Percentiles rank a stretch among this genome's conserved stretches.
phyloP scores from a whole-genome alignment of 495 filamentous ascomycete species.

The Xanthoparmelia taractica region DNA sequence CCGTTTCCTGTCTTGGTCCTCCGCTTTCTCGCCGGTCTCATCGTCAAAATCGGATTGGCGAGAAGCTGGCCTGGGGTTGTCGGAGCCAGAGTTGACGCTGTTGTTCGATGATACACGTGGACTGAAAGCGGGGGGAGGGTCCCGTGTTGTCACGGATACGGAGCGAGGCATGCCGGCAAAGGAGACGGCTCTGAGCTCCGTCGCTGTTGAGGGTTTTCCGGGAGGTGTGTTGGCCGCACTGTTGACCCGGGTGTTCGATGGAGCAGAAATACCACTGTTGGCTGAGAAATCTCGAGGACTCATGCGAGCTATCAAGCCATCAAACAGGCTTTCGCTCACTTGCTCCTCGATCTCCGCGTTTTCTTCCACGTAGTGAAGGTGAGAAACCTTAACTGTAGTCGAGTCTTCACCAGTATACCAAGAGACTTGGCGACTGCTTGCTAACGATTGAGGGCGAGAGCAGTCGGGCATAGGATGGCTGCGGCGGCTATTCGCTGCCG shows the following conservation, averaged over 20 bases:
- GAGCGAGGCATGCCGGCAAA: conserved; percentile 24
- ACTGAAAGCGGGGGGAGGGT: conserved; percentile 25
- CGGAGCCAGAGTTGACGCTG: conserved; percentile 26
- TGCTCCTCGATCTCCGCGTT: conserved; percentile 31
- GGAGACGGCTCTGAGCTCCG: conserved; percentile 32
- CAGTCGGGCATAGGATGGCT: conserved; percentile 38
- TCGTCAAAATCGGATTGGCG: not conserved
- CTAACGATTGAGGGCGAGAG: conserved; percentile 32
- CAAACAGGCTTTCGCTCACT: conserved; percentile 32
- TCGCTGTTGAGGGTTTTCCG: conserved; percentile 30
- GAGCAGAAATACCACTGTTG: conserved; percentile 33
- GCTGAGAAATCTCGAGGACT: conserved; percentile 37
- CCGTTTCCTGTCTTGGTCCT: conserved; percentile 29
- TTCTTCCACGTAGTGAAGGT: not conserved
- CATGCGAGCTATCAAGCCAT: conserved; percentile 33
- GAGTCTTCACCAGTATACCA: conserved; percentile 15
- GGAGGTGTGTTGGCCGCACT: conserved; percentile 31
- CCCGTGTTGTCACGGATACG: conserved; percentile 21
- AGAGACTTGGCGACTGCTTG: conserved; percentile 39
- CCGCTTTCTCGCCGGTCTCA: conserved; percentile 14
- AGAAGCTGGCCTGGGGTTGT: conserved; percentile 14
- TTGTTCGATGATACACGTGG: conserved; percentile 32
- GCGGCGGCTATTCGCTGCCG: conserved; percentile 35
- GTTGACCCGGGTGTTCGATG: conserved; percentile 34
- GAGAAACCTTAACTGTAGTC: not conserved